These are phyloP conservation scores for Populus hybrid DNA, from an alignment of 441 rosid species.

Conservation along the genomic window DNA sequence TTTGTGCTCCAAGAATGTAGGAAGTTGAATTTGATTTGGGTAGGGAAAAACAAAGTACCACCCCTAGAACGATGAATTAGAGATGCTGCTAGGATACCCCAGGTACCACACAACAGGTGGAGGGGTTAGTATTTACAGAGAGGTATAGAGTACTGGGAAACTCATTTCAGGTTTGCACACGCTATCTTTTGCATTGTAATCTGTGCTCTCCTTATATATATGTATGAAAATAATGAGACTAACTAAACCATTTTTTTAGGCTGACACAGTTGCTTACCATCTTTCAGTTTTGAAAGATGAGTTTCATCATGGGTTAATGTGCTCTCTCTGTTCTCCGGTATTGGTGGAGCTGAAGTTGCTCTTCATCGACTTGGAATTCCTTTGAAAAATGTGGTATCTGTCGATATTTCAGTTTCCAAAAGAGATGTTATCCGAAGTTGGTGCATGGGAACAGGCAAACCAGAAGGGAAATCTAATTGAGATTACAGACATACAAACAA, in stretches of 20 bases:
- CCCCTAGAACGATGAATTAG: conserved; percentile 54
- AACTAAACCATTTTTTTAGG: conserved; percentile 42
- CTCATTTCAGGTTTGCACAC: conserved; percentile 31
- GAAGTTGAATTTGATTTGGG: conserved; percentile 62
- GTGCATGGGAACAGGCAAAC: conserved; percentile 59
- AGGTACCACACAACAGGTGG: conserved; percentile 42
- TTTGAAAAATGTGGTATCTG: conserved; percentile 57
- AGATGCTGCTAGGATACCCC: conserved; percentile 66
- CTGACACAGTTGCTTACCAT: conserved; percentile 71
- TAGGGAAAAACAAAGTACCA: conserved; percentile 46
- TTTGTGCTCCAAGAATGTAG: conserved; percentile 50
- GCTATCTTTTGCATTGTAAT: background rate
- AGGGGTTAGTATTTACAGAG: conserved; percentile 33
- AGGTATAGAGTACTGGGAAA: conserved; percentile 45
- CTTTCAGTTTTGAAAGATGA: conserved; percentile 50
- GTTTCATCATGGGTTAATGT: conserved; percentile 55
- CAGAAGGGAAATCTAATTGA: conserved; percentile 56
- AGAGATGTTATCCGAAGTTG: conserved; percentile 48
- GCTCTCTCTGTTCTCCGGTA: conserved; percentile 62
- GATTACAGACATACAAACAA: conserved; percentile 21
- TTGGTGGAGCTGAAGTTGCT: conserved; percentile 67
- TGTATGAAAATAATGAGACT: background rate
- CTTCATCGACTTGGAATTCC: conserved; percentile 61
- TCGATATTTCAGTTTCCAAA: conserved; percentile 51
- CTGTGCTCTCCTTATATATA: background rate